Evolutionary conservation across 495 filamentous ascomycete genomes (phyloP), one percentile per base, ranked within the genome.

Genomic region (Hyaloscypha variabilis): DNA sequence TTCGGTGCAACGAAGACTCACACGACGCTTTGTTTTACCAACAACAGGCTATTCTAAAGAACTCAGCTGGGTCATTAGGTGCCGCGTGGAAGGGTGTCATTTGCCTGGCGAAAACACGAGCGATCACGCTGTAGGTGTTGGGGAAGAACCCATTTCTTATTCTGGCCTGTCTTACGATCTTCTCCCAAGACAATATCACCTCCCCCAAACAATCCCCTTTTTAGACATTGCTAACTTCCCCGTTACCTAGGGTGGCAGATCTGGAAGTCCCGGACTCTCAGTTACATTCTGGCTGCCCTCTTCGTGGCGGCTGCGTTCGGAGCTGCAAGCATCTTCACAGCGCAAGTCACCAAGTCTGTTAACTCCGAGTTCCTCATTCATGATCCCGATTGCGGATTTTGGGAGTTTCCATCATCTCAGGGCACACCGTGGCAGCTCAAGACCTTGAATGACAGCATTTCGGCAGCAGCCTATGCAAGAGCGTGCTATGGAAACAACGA

Each of bases 1-100:
- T 60, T 36, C 63, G 70, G n/a, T 52, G 73, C 23, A 71, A 46
- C 14, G 25, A 61, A 1, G 60, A 58, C 3, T 31, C 51, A 24
- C 63, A 72, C 21, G 70, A 74, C 60, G 73, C 63, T 21, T 24
- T 76, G 17, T 69, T 73, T 51, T 69, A 74, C 21, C 76, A 81
- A 55, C 73, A 76, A 36, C 79, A 81, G 67, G 74, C 67, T 4
- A 71, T 76, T 1, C 65, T 81, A 2, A 69, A 73, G 13, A 79
- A 79, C 64, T 67, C 71, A 23, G 49, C 49, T 23, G 68, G 72
- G 10, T 65, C 76, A 24, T 61, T 61, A 29, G 65, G 65, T 28
- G 65, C 74, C 19, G 72, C 72, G 2, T 75, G 62, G 69, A 57
- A 70, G 28, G 64, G 19, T 76, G 10, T 49, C 62, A 17, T 76